Base-by-base conservation (phyloP, 257 asterid genomes). In the Solanum tarijense region DNA sequence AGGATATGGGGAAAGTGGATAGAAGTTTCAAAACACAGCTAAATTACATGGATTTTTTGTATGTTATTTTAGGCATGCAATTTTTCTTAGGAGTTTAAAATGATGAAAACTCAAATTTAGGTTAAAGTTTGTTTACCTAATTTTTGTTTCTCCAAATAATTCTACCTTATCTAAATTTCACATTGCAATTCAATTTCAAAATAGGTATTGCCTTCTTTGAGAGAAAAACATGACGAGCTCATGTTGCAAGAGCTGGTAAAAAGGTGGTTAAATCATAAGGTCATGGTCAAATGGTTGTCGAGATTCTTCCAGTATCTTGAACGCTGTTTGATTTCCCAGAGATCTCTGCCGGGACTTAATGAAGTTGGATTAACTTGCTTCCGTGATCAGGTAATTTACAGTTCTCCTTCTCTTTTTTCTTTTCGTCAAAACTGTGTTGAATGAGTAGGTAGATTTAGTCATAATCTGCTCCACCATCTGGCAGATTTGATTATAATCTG, bases 201-300 rank as follows among this genome's bases (percentile, higher is more conserved):
- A 69, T 91, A 94, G 98, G 98, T 92, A 68, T 88, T 95, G 83
- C 98, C 98, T 88, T 94, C 98, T 86, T 89, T 96, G 74, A 91
- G 93, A 90, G 99, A 97, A 91, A 97, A 95, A 89, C 98, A 96
- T 89, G 99, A 95, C 13, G 99, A 96, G 84, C 96, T 95, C 92
- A 93, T 97, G 99, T 82, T 97, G 90, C 95, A 98, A 88, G 99
- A 96, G 92, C 98, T 97, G 8, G 99, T 97, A 52, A 90, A 94
- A 90, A 93, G 99, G 92, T 97, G 99, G 99, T 89, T 86, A 36
- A 97, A 96, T 90, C 99, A 97, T 88, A 97, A 96, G 91, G 88
- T 97, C 93, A 96, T 97, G 99, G 99, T 97, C 71, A 94, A 98
- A 87, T 97, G 99, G 99, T 94, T 97, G 75, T 97, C 99, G 8